Conservation (phyloP, 805 yeast genomes). For the Spathaspora girioi region DNA sequence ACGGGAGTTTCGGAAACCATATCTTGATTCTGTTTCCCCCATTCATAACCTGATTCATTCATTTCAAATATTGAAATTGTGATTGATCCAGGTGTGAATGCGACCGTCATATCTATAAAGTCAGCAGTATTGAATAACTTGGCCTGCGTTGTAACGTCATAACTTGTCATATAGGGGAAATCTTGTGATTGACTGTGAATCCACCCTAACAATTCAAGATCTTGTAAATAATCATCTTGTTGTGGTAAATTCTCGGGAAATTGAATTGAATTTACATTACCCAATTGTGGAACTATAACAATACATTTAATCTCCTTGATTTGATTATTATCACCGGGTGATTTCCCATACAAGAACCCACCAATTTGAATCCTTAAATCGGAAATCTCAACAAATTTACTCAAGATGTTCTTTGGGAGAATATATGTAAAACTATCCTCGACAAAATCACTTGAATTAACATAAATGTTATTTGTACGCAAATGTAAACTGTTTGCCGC, state of each 20-base stretch:
- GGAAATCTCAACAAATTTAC: slow-evolving; percentile 72
- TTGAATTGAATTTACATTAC: slow-evolving; percentile 62
- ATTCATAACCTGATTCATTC: slow-evolving; percentile 61
- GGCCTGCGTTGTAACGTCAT: slow-evolving; percentile 65
- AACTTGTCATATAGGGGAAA: slow-evolving; percentile 56
- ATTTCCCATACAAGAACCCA: slow-evolving; percentile 74
- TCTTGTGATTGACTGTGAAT: slow-evolving; percentile 81
- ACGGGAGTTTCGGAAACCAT: slow-evolving; percentile 52
- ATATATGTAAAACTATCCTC: slow-evolving; percentile 63
- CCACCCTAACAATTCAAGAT: slow-evolving; percentile 84
- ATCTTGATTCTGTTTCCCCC: slow-evolving; percentile 72
- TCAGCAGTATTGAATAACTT: slow-evolving; percentile 37
- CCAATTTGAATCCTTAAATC: slow-evolving; percentile 82
- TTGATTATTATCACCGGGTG: slow-evolving; percentile 72
- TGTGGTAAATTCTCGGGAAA: slow-evolving; percentile 49
- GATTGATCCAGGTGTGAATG: slow-evolving; percentile 81
- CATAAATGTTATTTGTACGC: slow-evolving; percentile 68
- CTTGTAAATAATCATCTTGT: slow-evolving; percentile 25
- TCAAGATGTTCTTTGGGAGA: slow-evolving; percentile 76
- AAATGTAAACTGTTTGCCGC: slow-evolving; percentile 69
- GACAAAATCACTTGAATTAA: slow-evolving; percentile 63
- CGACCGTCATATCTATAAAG: slow-evolving; percentile 58
- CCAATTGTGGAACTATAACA: slow-evolving; percentile 85
- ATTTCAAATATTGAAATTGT: slow-evolving; percentile 66
- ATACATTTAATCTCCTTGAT: slow-evolving; percentile 76